Evolutionary conservation across 1,139 yeast species (phyloP).

Genomic region (Yamadazyma spencermartinsiae): DNA sequence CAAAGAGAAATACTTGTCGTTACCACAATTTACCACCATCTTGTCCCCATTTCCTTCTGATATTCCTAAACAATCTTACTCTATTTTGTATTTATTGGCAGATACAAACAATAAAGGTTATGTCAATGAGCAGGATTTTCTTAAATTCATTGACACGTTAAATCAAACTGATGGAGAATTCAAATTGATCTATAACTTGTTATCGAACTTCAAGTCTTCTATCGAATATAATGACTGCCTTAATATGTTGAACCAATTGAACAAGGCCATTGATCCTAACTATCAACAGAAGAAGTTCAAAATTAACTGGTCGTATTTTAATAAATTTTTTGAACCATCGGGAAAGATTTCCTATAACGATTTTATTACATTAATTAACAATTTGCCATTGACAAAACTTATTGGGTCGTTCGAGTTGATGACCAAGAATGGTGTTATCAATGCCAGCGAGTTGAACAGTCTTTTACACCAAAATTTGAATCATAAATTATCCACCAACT

Average conservation of each 20-base stretch:
- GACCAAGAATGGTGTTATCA: slow-evolving; percentile 36
- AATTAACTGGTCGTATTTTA: slow-evolving; percentile 48
- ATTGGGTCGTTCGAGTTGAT: slow-evolving; percentile 46
- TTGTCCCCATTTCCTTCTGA: slow-evolving; percentile 47
- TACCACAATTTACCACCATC: slow-evolving; percentile 40
- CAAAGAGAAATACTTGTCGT: slow-evolving; percentile 27
- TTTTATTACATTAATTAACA: slow-evolving; percentile 43
- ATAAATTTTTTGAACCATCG: slow-evolving; percentile 41
- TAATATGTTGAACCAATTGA: slow-evolving; percentile 36
- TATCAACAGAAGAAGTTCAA: slow-evolving; percentile 46
- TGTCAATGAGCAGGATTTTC: slow-evolving; percentile 60
- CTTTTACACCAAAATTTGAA: slow-evolving; percentile 40
- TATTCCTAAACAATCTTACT: slow-evolving; percentile 39
- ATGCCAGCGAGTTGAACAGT: slow-evolving; percentile 32
- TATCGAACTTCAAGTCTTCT: slow-evolving; percentile 22
- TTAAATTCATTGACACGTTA: slow-evolving; percentile 54
- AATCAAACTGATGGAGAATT: slow-evolving; percentile 59
- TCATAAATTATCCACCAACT: slow-evolving; percentile 42
- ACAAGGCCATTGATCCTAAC: slow-evolving; percentile 42
- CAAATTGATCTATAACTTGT: slow-evolving; percentile 47
- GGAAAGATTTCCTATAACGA: slow-evolving; percentile 42
- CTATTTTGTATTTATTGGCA: slow-evolving; percentile 62
- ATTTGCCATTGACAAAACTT: slow-evolving; percentile 48
- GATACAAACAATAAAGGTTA: slow-evolving; percentile 66
- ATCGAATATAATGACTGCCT: slow-evolving; percentile 43